phyloP scores from a whole-genome alignment of 2,329 filamentous ascomycete species.

The Shiraia sp. region DNA sequence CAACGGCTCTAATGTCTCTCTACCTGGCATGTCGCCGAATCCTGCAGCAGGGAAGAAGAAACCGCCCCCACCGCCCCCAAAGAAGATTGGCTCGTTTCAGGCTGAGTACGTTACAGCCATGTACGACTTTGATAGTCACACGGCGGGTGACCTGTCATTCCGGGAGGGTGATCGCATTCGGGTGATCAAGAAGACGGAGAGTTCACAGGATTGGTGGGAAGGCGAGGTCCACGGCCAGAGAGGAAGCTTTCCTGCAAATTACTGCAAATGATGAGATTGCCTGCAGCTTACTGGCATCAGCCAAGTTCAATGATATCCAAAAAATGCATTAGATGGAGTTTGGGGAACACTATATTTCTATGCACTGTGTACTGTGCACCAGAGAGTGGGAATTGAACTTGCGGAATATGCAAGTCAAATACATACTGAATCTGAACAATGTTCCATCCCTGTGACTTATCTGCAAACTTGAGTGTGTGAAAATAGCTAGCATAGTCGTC shows the following conservation, averaged over 20 bases:
- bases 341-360: background rate
- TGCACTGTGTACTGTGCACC: background rate
- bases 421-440: no score
- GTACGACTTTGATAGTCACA: conserved; percentile 75
- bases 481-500: no score
- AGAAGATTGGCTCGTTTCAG: conserved; percentile 57
- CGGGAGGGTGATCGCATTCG: conserved; percentile 76
- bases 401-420: no score
- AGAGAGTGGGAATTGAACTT: no score
- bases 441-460: no score
- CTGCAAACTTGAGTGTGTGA: no score
- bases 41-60: conserved; percentile 67
- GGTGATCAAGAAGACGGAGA: conserved; percentile 77
- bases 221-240: conserved; percentile 70
- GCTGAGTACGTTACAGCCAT: conserved; percentile 69
- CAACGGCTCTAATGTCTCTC: conserved; percentile 38
- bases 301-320: conserved; percentile 20
- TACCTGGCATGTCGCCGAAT: conserved; percentile 45
- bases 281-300: background rate
- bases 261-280: conserved; percentile 57
- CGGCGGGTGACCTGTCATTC: conserved; percentile 72
- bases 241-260: conserved; percentile 83
- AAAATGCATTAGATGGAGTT: conserved; percentile 28
- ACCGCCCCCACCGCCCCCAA: conserved; percentile 71
- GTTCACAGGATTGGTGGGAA: conserved; percentile 86